Conservation (phyloP, 257 asterid genomes). For the Nicotiana tomentosiformis region DNA sequence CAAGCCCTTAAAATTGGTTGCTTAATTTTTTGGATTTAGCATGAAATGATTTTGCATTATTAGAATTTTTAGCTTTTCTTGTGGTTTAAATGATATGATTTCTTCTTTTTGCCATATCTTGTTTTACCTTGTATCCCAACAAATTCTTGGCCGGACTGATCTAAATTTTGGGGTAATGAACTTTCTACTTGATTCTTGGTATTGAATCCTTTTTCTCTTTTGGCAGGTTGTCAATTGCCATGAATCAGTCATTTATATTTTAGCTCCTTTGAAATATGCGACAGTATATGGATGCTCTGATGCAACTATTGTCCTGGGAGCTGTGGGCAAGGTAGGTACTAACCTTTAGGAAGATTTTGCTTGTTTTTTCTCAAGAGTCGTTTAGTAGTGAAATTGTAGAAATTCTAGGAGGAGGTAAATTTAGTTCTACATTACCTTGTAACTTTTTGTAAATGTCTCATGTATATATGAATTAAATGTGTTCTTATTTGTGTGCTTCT, state of each 20-base stretch:
- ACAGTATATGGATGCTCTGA: constrained; percentile 96
- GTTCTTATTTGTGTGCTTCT: background rate
- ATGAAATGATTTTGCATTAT: background rate
- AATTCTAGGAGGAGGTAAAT: background rate
- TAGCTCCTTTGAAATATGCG: constrained; percentile 86
- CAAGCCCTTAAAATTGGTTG: background rate
- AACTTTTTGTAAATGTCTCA: background rate
- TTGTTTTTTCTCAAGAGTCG: background rate
- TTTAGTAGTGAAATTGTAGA: background rate
- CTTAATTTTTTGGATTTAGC: background rate
- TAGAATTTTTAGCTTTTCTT: background rate
- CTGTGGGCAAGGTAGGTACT: constrained; percentile 85
- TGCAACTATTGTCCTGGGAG: constrained; percentile 92
- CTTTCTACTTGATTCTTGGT: background rate
- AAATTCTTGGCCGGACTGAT: background rate
- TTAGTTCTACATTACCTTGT: background rate
- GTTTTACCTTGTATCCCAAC: background rate
- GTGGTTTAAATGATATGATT: background rate
- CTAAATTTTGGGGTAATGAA: background rate
- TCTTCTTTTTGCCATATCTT: background rate
- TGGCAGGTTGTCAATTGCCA: constrained; percentile 90
- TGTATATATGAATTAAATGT: constrained; percentile 1
- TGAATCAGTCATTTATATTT: constrained; percentile 83
- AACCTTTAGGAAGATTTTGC: background rate
- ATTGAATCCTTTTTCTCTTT: constrained; percentile 12